phyloP scores from a whole-genome alignment of 140 eudicot species.

The Anethum foeniculum region DNA sequence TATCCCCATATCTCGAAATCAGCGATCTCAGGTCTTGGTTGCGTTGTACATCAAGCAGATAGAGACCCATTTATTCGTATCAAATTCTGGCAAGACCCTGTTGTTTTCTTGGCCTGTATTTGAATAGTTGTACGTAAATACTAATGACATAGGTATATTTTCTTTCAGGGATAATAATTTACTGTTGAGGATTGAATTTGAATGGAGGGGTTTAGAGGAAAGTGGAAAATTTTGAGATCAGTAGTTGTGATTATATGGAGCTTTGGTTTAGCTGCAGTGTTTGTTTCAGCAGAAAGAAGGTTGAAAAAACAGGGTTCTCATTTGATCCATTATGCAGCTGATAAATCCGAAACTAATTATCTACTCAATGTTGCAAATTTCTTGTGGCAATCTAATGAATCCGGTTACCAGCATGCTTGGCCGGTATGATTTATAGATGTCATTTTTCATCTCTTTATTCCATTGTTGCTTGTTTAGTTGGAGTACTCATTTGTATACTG shows the following conservation, averaged over 20 bases:
- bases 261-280: conserved; percentile 43
- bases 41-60: neutral
- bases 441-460: neutral
- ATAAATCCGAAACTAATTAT: conserved; percentile 20
- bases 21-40: neutral
- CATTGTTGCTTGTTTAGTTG: neutral
- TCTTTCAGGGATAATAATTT: neutral
- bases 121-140: neutral
- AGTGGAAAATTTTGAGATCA: conserved; percentile 30
- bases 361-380: conserved; percentile 32
- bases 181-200: neutral
- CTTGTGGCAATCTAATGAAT: conserved; percentile 39
- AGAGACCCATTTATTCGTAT: neutral
- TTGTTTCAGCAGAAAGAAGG: conserved; percentile 62
- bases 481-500: conserved; percentile 1
- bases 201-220: conserved; percentile 42
- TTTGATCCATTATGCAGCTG: neutral
- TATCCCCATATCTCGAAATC: neutral
- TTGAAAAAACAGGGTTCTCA: conserved; percentile 14
- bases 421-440: conserved; percentile 10
- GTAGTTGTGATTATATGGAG: conserved; percentile 29
- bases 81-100: neutral
- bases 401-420: conserved; percentile 28
- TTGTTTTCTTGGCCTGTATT: neutral
- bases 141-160: neutral